Evolutionary conservation across 345 rosid genomes (phyloP), one percentile per base, ranked within the genome.

Genomic region (Arabis hirsuta): DNA sequence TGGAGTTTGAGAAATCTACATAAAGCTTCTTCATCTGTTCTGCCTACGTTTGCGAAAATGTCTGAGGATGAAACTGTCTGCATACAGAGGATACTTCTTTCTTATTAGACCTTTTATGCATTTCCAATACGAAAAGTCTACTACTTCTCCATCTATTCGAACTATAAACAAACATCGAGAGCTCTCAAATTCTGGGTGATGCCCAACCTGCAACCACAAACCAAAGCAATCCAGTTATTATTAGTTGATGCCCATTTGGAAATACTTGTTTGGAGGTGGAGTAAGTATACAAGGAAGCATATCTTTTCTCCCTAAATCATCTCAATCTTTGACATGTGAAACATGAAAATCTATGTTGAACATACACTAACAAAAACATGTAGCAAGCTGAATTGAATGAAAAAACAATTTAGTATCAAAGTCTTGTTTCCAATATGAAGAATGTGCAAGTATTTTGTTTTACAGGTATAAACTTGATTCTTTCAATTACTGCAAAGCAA

Each of bases 101-200:
- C 86, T 84, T 62, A 95, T 90, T 62, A 95, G 69, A 12, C 98
- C 98, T 80, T 90, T 87, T 78, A 91, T 85, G 87, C 99, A 95
- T 82, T 95, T 95, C 99, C 98, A 88, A 81, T 90, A 95, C 4
- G 99, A 95, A 83, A 95, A 91, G 79, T 91, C 98, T 5, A 90
- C 80, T 42, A 78, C 54, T 59, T 84, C 78, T 32, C 96, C 97
- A 73, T 95, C 98, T 73, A 73, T 90, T 44, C 91, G 88, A 48
- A 87, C 93, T 71, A 95, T 81, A 76, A 95, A 90, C 86, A 95
- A 38, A 77, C 99, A 95, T 55, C 94, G 72, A 0, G 96, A 95
- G 60, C 80, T 78, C 64, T 84, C 85, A 69, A 86, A 91, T 13
- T 90, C 97, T 31, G 97, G 97, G 71, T 91, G 99, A 73, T 86